Base-by-base conservation (phyloP, 306 rosid species). In the Bauhinia variegata region DNA sequence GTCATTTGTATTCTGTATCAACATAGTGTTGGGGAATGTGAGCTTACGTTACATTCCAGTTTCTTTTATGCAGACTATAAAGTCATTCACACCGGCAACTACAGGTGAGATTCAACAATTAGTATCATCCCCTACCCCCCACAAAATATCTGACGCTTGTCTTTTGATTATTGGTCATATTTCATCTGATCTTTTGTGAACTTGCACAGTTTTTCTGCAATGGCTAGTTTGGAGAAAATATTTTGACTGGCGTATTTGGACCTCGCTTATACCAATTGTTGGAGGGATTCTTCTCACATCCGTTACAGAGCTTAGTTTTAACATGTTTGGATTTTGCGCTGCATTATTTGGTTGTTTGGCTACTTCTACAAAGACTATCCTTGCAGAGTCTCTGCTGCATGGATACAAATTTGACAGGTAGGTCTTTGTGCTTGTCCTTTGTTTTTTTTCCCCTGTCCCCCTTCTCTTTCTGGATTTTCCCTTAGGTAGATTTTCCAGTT, bases 281-380 rank as follows among this genome's bases (percentile, higher is more conserved):
- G 98, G 98, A 74, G 98, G 98, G 76, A 93, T 93, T 83, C 96
- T 93, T 74, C 96, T 93, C 32, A 86, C 98, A 32, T 93, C 98
- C 60, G 78, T 89, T 15, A 89, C 98, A 65, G 98, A 93, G 80
- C 89, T 93, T 76, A 93, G 93, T 76, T 93, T 93, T 83, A 93
- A 93, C 65, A 86, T 75, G 84, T 76, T 93, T 39, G 96, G 98
- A 38, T 93, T 93, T 75, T 93, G 98, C 80, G 98, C 98, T 72
- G 96, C 98, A 71, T 84, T 93, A 73, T 75, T 93, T 81, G 98
- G 98, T 34, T 93, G 98, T 68, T 83, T 93, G 68, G 98, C 98
- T 75, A 93, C 98, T 63, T 93, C 98, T 66, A 93, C 98, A 13
- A 93, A 93, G 76, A 93, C 96, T 39, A 93, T 93, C 75, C 96